Base-by-base conservation (phyloP, 2,329 filamentous ascomycete genomes). In the Neurospora crassa region DNA sequence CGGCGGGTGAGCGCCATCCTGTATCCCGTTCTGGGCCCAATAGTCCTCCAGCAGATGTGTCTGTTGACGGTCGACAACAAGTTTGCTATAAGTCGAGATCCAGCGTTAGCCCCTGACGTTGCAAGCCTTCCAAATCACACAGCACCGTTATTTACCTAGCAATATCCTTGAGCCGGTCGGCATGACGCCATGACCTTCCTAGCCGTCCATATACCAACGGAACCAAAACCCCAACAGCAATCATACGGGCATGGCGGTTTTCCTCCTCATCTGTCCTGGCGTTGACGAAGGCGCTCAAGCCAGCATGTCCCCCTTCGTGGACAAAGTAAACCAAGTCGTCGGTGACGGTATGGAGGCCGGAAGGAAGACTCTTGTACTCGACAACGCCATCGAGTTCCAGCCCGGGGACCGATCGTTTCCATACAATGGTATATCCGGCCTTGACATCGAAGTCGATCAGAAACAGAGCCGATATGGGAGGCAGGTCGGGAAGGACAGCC, bases 281-380 rank as follows among this genome's bases (percentile, higher is more conserved):
- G 80, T 97, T 97, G 79, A 96, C 85, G 79, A 97, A 99, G 40
- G 94, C 94, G 82, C 94, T 97, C 76, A 98, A 86, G 40, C 96
- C 96, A 5, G 94, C 94, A 82, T 94, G 91, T 67, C 88, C 85
- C 68, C 88, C 84, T 73, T 89, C 90, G 78, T 98, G 94, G 63
- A 97, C 90, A 80, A 98, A 99, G 84, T 98, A 99, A 77, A 94
- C 92, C 69, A 98, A 85, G 80, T 99, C 96, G 75, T 94, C 89
- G 41, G 90, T 85, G 24, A 98, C 93, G 71, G 93, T 92, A 82
- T 99, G 96, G 68, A 97, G 82, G 34, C 96, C 96, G 0, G 95
- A 98, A 2, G 96, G 96, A 67, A 99, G 86, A 73, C 93, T 96
- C 82, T 97, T 98, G 87, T 94, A 99, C 82, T 99, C 96, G 77